Percentiles rank a stretch among this genome's conserved stretches.
Evolutionary conservation across 768 basidiomycete genomes (phyloP).

Genomic region (Leccinum aurantiacum): DNA sequence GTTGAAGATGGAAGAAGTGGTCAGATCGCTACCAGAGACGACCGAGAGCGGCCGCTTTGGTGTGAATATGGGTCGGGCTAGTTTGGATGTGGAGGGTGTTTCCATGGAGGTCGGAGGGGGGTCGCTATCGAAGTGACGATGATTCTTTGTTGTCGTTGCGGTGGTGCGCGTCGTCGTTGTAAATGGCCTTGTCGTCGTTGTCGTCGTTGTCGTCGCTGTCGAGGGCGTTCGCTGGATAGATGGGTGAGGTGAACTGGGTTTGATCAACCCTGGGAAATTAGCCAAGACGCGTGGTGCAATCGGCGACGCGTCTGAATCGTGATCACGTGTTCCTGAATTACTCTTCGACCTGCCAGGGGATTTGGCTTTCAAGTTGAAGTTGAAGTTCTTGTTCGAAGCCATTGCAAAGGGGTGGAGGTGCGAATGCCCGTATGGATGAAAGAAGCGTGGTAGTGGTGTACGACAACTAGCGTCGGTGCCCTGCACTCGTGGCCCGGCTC

Average conservation of each 20-base stretch:
- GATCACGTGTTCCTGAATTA: conserved; percentile 24
- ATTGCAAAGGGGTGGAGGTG: neutral
- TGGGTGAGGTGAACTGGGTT: conserved; percentile 8
- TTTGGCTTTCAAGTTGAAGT: neutral
- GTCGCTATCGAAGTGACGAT: conserved; percentile 5
- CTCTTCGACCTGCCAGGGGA: neutral
- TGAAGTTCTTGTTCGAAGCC: conserved; percentile 5
- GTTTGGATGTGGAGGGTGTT: conserved; percentile 36
- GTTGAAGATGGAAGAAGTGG: conserved; percentile 36
- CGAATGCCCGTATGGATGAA: neutral
- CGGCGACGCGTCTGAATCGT: conserved; percentile 30
- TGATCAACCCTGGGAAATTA: conserved; percentile 34
- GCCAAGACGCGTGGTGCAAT: conserved; percentile 21
- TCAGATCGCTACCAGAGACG: conserved; percentile 32
- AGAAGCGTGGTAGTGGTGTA: neutral
- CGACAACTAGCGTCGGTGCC: neutral
- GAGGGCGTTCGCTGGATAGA: neutral
- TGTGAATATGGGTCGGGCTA: conserved; percentile 47
- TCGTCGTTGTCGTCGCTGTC: neutral
- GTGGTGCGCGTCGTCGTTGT: neutral
- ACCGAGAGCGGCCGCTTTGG: conserved; percentile 52
- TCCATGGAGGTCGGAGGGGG: conserved; percentile 4
- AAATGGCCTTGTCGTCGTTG: neutral
- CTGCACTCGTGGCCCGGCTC: conserved; percentile 3
- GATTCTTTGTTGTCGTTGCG: neutral